phyloP scores from a whole-genome alignment of 768 basidiomycete genomes.

The Imleria badia region DNA sequence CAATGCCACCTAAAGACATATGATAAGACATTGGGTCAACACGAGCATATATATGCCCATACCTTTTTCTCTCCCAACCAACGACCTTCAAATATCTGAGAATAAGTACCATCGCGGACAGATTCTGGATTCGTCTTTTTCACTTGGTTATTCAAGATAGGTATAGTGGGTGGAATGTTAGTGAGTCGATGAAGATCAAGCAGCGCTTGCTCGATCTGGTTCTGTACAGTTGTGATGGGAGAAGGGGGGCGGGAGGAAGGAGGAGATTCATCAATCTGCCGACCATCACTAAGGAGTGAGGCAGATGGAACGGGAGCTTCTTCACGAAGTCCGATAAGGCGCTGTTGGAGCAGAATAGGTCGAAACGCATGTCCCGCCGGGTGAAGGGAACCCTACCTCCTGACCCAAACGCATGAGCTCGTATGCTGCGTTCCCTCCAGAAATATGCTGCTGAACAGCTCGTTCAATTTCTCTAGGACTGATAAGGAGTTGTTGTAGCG shows the following conservation, averaged over 20 bases:
- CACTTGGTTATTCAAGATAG: conserved; percentile 54
- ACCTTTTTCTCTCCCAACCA: conserved; percentile 59
- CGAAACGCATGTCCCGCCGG: not conserved
- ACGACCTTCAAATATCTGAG: conserved; percentile 52
- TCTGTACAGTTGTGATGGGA: conserved; percentile 26
- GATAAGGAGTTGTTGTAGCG: conserved; percentile 41
- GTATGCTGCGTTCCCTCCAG: conserved; percentile 43
- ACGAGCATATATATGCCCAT: not conserved
- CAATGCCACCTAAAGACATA: conserved; percentile 47
- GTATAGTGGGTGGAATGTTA: conserved; percentile 53
- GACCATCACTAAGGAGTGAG: conserved; percentile 20
- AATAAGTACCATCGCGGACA: conserved; percentile 51
- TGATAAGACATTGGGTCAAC: not conserved
- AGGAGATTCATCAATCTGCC: conserved; percentile 25
- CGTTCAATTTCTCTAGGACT: conserved; percentile 37
- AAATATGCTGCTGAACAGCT: conserved; percentile 39
- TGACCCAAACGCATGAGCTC: conserved; percentile 56
- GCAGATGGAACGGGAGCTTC: not conserved
- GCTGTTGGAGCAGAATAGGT: conserved; percentile 12
- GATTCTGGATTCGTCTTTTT: conserved; percentile 35
- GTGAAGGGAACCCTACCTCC: conserved; percentile 32
- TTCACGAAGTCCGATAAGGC: conserved; percentile 18
- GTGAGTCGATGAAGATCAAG: conserved; percentile 49
- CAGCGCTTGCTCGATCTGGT: conserved; percentile 46
- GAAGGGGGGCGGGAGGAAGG: conserved; percentile 21